Base-by-base conservation (phyloP, 768 basidiomycete species). In the Mycena vulgaris region DNA sequence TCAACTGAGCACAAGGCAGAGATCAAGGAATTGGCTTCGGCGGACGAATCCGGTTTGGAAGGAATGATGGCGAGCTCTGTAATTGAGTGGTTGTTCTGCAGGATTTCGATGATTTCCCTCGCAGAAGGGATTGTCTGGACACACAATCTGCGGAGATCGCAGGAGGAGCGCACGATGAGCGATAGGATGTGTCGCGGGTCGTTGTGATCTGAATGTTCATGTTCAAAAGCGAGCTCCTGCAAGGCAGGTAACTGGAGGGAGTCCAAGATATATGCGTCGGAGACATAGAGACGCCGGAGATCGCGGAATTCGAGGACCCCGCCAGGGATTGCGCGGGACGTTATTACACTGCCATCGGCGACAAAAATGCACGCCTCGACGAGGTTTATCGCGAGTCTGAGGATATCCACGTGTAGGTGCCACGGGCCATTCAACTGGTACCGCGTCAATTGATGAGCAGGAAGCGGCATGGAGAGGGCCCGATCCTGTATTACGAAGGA, bases 401-500 rank as follows among this genome's bases (percentile, higher is more conserved):
- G 30, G 14, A 33, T 35, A 2, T 33, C n/a, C 30, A 60, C 7
- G 14, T 60, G 59, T 5, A 2, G 28, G n/a, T 48, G 13, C 31
- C 45, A 48, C 7, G 45, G 13, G 11, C 59, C 30, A 14, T 23
- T 35, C 8, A 60, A n/a, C n/a, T 60, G 19, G 21, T 60, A 60
- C 28, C 59, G 59, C 28, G 59, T 60, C 5, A 60, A 45, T 45
- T 48, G 59, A 25, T 60, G 30, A 2, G 45, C 45, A 13, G 59
- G 59, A 16, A 60, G 21, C 27, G 27, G 45, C 25, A 47, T 21
- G 5, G 57, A 42, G 47, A 35, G 45, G 9, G 2, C 9, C 2
- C 16, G 45, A 33, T 33, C 21, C 9, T 48, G 10, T 8, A 48
- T 3, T 13, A 25, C 5, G 13, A 48, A 23, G n/a, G 45, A 3